These are phyloP conservation scores for Colletotrichum sojae DNA, from an alignment of 2,329 filamentous ascomycete genomes.

Conservation along the genomic window DNA sequence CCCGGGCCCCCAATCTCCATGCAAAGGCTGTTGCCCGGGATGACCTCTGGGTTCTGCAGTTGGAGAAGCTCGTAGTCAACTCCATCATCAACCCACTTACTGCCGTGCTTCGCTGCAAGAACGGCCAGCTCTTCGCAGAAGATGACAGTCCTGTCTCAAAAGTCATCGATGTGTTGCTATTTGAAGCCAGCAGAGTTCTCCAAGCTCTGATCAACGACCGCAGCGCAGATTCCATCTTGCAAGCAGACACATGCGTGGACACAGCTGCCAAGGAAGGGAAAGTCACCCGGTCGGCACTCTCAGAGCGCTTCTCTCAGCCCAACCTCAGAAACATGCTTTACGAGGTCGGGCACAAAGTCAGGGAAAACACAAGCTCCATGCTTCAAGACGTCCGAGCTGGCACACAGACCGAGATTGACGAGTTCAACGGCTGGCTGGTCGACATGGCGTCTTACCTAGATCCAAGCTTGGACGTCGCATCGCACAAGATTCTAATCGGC, in stretches of 20 bases:
- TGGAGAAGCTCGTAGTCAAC: conserved; percentile 90
- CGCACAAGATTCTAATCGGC: conserved; percentile 58
- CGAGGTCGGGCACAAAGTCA: conserved; percentile 62
- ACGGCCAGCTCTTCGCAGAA: conserved; percentile 81
- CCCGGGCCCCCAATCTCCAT: conserved; percentile 59
- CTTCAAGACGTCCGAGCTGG: conserved; percentile 69
- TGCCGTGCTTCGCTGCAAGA: conserved; percentile 80
- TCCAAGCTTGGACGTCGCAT: conserved; percentile 50
- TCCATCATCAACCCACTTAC: conserved; percentile 89
- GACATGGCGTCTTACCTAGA: conserved; percentile 60
- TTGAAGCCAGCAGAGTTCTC: conserved; percentile 83
- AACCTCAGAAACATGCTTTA: conserved; percentile 62
- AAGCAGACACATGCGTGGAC: not conserved
- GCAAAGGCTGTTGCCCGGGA: conserved; percentile 55
- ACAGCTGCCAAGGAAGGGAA: too few species aligned
- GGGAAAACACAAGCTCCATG: conserved; percentile 73
- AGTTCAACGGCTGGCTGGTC: conserved; percentile 73
- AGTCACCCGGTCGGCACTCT: conserved; percentile 37
- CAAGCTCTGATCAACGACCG: conserved; percentile 74
- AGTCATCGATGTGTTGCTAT: conserved; percentile 77
- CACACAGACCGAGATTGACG: conserved; percentile 68
- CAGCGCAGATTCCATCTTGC: conserved; percentile 56
- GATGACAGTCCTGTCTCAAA: conserved; percentile 63
- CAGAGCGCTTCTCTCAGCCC: conserved; percentile 59
- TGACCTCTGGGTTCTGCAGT: conserved; percentile 73